Percentiles rank a stretch among this genome's conserved stretches.
Evolutionary conservation across 148 eudicot species (phyloP).

Genomic region (Vaccinium darrowii): DNA sequence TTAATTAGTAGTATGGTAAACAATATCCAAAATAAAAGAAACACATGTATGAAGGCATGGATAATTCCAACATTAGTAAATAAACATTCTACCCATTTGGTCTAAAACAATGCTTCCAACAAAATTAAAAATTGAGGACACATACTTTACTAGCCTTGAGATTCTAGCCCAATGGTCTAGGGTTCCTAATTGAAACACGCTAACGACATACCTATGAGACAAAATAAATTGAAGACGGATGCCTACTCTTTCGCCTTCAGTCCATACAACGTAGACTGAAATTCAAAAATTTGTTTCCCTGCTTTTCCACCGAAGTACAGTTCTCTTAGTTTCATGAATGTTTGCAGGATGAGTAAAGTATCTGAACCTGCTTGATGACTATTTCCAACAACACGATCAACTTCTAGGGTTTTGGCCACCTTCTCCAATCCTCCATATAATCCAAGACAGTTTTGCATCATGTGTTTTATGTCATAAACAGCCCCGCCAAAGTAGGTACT

Average conservation of each 20-base stretch:
- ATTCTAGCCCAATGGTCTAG: too few relatives aligned
- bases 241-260: background rate
- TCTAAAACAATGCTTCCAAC: background rate
- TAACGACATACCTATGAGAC: background rate
- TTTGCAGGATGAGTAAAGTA: background rate
- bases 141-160: too few relatives aligned
- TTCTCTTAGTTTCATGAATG: background rate
- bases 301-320: background rate
- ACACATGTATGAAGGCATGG: background rate
- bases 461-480: constrained; percentile 35
- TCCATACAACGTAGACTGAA: background rate
- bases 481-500: constrained; percentile 27
- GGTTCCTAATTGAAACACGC: too few relatives aligned
- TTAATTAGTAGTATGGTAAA: background rate
- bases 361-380: constrained; percentile 5
- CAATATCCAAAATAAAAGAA: background rate
- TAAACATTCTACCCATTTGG: background rate
- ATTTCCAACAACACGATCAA: constrained; percentile 20
- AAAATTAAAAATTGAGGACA: background rate
- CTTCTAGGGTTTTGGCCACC: constrained; percentile 28
- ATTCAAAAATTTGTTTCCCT: background rate
- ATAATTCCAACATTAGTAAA: background rate
- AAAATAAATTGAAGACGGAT: background rate
- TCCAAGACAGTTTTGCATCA: constrained; percentile 29
- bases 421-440: constrained; percentile 42